Base-by-base conservation (phyloP, 768 basidiomycete species). In the Lactarius vividus region DNA sequence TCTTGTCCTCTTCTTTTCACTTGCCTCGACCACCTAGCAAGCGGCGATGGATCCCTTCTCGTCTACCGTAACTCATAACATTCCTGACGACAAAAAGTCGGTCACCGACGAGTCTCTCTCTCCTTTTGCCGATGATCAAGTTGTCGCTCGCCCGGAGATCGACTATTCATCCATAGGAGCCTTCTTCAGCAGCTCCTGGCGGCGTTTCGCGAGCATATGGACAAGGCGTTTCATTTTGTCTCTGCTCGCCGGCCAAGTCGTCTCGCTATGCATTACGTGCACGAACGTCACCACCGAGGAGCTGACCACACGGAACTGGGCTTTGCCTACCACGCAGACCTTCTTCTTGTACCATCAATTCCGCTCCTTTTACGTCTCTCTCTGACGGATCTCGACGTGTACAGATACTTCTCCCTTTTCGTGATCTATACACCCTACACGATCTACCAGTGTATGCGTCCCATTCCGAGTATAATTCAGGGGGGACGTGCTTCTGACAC, bases 231-330 rank as follows among this genome's bases (percentile, higher is more conserved):
- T 94, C 75, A 74, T 84, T 10, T 78, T 90, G 35, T 84, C 88
- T 26, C 74, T 94, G 40, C 61, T 93, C 31, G 86, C 89, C 3
- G 93, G 93, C 15, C 93, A 95, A 75, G 74, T 94, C 35, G 87
- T 94, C 39, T 93, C 92, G 59, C 74, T 94, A 59, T 94, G 93
- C 74, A 94, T 95, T 63, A 94, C 92, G 16, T 91, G 89, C 75
- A 95, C 92, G 61, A 94, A 88, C 72, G 88, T 94, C 31, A 89
- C 90, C 42, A 94, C 93, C 4, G 89, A 90, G 23, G 91, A 93
- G 74, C 80, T 94, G 40, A 83, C 86, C 11, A 76, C 62, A 40
- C 78, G 90, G 60, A 85, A 86, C 72, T 93, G 91, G 88, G 77
- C 82, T 15, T 74, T 92, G 57, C 85, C 92, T 7, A 90, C 91